Conservation (phyloP, 441 rosid genomes). For the Mallotus repandus region DNA sequence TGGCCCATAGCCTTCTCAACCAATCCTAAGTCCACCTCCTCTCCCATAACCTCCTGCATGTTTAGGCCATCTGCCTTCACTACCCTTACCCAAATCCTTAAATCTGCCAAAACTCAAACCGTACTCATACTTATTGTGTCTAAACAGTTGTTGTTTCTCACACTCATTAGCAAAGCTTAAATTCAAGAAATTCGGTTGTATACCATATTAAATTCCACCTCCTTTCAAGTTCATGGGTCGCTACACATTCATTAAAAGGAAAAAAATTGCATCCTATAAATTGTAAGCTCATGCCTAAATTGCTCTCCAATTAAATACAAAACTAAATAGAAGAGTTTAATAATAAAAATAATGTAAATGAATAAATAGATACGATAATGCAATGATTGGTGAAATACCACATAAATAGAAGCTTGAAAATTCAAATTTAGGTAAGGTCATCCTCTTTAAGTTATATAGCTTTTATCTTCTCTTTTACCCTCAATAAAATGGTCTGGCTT, state of each 20-base stretch:
- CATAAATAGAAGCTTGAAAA: constrained; percentile 3
- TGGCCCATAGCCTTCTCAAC: no score
- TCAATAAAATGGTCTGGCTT: constrained; percentile 57
- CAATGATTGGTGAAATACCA: constrained; percentile 20
- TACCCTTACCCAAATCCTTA: no score
- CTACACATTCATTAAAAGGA: background rate
- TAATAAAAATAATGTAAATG: constrained; percentile 9
- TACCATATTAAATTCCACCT: background rate
- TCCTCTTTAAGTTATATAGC: constrained; percentile 93
- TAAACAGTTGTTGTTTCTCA: no score
- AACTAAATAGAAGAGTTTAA: background rate
- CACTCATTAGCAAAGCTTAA: no score
- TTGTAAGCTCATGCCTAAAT: no score
- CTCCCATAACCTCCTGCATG: no score
- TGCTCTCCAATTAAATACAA: constrained; percentile 5
- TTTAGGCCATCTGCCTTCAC: no score
- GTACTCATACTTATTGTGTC: no score
- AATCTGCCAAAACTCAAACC: no score
- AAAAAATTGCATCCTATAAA: background rate
- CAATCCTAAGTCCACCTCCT: no score
- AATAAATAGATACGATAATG: constrained; percentile 21
- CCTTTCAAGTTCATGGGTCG: background rate
- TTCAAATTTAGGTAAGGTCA: constrained; percentile 67
- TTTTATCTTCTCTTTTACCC: constrained; percentile 98
- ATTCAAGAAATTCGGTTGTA: background rate